phyloP scores from a whole-genome alignment of 495 filamentous ascomycete genomes.

The Neurospora sp. region DNA sequence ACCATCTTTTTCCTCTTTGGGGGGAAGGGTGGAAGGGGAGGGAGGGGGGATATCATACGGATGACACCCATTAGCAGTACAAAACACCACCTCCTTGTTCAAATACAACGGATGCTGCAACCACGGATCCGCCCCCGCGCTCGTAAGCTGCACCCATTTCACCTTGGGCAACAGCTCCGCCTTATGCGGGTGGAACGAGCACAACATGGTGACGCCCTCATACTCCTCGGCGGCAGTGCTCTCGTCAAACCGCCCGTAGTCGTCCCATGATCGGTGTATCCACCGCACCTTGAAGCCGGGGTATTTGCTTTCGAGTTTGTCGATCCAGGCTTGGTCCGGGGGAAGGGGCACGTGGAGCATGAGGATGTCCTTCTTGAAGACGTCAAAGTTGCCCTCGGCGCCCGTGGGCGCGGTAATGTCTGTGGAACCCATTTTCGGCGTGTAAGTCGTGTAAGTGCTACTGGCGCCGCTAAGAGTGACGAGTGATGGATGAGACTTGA shows the following conservation, averaged over 20 bases:
- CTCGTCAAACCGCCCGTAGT: not conserved
- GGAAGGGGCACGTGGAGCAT: slow-evolving; percentile 8
- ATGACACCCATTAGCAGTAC: slow-evolving; percentile 23
- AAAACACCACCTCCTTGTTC: slow-evolving; percentile 18
- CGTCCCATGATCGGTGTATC: not conserved
- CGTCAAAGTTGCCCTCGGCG: not conserved
- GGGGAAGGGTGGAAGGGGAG: no score
- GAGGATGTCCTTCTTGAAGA: slow-evolving; percentile 12
- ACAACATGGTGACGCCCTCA: slow-evolving; percentile 23
- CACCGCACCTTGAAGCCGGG: slow-evolving; percentile 25
- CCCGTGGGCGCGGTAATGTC: no score
- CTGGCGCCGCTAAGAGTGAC: not conserved
- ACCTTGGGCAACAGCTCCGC: slow-evolving; percentile 17
- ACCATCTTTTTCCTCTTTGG: no score
- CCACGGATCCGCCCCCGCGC: slow-evolving; percentile 26
- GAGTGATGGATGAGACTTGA: not conserved
- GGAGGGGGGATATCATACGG: slow-evolving; percentile 6
- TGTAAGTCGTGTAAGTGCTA: not conserved
- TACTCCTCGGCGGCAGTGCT: slow-evolving; percentile 5
- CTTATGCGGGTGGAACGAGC: slow-evolving; percentile 9
- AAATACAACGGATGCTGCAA: slow-evolving; percentile 17
- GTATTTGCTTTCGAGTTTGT: slow-evolving; percentile 12
- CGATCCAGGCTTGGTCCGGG: slow-evolving; percentile 15
- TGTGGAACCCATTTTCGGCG: slow-evolving; percentile 3
- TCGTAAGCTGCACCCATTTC: slow-evolving; percentile 24